Percentiles rank a stretch among this genome's conserved stretches.
These are phyloP conservation scores for Populus hybrid DNA, from an alignment of 441 rosid genomes.

Conservation along the genomic window DNA sequence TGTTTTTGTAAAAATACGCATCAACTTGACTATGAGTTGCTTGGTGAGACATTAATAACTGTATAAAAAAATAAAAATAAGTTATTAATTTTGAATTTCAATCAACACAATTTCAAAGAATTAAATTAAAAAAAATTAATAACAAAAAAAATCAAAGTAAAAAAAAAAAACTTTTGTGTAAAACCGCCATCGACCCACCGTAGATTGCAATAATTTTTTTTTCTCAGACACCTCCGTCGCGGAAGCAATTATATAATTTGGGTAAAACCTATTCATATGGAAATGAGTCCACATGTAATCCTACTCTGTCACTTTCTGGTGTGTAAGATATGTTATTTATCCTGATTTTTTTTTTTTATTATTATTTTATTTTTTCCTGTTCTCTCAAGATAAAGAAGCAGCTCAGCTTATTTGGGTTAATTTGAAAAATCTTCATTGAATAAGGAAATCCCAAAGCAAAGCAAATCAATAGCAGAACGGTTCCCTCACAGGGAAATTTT, in stretches of 20 bases:
- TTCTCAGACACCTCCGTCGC: background rate
- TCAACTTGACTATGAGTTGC: background rate
- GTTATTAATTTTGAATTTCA: no score
- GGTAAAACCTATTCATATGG: background rate
- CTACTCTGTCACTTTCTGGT: no score
- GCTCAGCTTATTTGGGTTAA: background rate
- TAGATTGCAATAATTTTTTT: background rate
- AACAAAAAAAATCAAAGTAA: no score
- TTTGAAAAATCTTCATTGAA: background rate
- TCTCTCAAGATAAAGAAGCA: no score
- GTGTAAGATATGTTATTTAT: no score
- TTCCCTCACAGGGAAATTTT: background rate
- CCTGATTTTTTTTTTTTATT: no score
- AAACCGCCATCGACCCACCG: background rate
- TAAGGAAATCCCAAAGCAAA: background rate
- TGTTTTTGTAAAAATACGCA: background rate
- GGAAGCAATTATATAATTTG: background rate
- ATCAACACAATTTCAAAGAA: no score
- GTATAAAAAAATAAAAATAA: no score
- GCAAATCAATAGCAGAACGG: background rate
- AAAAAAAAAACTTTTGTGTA: background rate
- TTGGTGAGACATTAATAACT: no score
- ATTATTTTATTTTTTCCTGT: no score
- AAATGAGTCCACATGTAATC: background rate
- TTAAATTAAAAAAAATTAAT: no score